phyloP scores from a whole-genome alignment of 352 stramenopile species.

The Globisporangium carolinianum region DNA sequence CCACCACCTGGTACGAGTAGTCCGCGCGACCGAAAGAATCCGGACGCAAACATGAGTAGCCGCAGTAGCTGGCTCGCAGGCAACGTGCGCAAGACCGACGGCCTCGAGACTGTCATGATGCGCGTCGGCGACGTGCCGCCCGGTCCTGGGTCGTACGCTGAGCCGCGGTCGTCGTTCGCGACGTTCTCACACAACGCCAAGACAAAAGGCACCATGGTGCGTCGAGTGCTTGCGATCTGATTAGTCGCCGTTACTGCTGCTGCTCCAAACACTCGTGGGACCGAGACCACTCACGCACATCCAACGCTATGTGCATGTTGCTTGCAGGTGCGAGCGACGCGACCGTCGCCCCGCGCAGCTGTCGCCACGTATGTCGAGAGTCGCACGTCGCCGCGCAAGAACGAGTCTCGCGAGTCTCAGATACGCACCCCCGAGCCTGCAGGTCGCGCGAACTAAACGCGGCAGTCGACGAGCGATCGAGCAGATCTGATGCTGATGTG shows the following conservation, averaged over 20 bases:
- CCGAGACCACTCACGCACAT: not conserved
- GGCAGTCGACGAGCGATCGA: not conserved
- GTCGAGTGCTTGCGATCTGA: not conserved
- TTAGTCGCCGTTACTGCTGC: not conserved
- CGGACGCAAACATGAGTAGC: slow-evolving; percentile 69
- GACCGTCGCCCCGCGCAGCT: slow-evolving; percentile 13
- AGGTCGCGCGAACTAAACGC: not conserved
- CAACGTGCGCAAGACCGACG: slow-evolving; percentile 66
- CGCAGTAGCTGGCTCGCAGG: slow-evolving; percentile 77
- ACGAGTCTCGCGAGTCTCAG: slow-evolving; percentile 12
- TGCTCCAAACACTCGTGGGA: not conserved
- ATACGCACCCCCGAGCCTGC: slow-evolving; percentile 9
- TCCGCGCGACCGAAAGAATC: slow-evolving; percentile 42
- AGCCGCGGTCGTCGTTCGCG: slow-evolving; percentile 63
- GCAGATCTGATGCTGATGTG: no score
- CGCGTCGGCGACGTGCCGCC: slow-evolving; percentile 59
- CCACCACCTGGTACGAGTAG: slow-evolving; percentile 34
- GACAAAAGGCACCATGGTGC: slow-evolving; percentile 18
- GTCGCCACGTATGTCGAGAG: slow-evolving; percentile 3
- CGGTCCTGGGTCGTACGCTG: slow-evolving; percentile 60
- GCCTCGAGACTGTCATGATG: slow-evolving; percentile 70
- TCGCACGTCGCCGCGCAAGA: slow-evolving; percentile 6
- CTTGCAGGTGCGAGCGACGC: slow-evolving; percentile 10
- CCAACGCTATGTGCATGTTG: not conserved
- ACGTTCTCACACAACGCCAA: slow-evolving; percentile 75